phyloP scores from a whole-genome alignment of 1,284 basidiomycete species.

The Pisolithus thermaeus region DNA sequence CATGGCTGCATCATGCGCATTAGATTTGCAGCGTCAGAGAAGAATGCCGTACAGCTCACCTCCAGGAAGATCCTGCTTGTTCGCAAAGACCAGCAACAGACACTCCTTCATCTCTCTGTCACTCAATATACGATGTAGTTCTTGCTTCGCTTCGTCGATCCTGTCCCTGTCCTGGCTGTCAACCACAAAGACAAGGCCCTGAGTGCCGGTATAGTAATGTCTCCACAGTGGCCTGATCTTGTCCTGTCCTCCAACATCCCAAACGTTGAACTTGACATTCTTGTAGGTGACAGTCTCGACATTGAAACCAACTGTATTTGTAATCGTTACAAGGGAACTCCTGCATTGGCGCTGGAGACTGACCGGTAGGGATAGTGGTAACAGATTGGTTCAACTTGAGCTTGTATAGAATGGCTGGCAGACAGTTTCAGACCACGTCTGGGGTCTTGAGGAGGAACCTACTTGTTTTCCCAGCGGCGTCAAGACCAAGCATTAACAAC shows the following conservation, averaged over 20 bases:
- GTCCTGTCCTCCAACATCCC: constrained; percentile 99
- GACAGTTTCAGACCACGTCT: constrained; percentile 2
- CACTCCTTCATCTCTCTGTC: constrained; percentile 99
- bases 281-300: constrained; percentile 99
- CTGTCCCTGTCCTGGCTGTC: constrained; percentile 89
- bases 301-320: constrained; percentile 82
- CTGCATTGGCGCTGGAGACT: constrained; percentile 19
- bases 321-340: constrained; percentile 6
- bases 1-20: constrained; percentile 60
- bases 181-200: constrained; percentile 97
- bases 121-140: constrained; percentile 93
- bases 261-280: constrained; percentile 99
- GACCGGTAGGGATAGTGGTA: constrained; percentile 97
- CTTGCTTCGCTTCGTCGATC: constrained; percentile 94
- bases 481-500: constrained; percentile 84
- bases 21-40: constrained; percentile 4
- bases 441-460: constrained; percentile 26
- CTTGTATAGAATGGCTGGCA: constrained; percentile 94
- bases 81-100: constrained; percentile 94
- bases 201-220: constrained; percentile 98
- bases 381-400: constrained; percentile 99
- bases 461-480: constrained; percentile 97
- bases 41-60: constrained; percentile 49
- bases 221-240: constrained; percentile 98
- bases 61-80: constrained; percentile 98